phyloP scores from a whole-genome alignment of 805 yeast genomes.

The Wickerhamomyces bisporus region DNA sequence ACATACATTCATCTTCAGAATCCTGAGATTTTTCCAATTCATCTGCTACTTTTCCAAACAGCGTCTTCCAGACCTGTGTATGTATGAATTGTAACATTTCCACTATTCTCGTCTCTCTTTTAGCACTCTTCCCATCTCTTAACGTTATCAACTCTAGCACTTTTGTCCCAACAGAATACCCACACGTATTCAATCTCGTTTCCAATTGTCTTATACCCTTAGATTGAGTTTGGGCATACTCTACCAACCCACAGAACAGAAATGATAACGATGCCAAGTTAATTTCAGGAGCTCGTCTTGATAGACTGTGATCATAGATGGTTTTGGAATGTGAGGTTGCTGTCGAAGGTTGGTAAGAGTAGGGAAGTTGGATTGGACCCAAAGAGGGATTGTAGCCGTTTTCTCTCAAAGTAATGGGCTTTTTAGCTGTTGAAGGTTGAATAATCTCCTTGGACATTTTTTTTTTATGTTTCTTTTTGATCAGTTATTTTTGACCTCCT shows the following conservation, averaged over 20 bases:
- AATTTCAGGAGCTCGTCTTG: constrained; percentile 62
- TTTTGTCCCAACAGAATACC: constrained; percentile 73
- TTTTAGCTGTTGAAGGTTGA: constrained; percentile 20
- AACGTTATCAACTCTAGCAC: constrained; percentile 62
- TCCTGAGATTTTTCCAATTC: constrained; percentile 70
- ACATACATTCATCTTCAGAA: constrained; percentile 45
- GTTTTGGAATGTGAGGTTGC: constrained; percentile 9
- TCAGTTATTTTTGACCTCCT: too few relatives aligned
- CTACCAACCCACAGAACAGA: constrained; percentile 65
- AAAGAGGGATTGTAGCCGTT: constrained; percentile 25
- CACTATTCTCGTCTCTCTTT: constrained; percentile 60
- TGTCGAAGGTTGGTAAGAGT: constrained; percentile 16
- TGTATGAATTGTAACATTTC: constrained; percentile 71
- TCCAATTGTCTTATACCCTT: constrained; percentile 67
- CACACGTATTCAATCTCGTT: constrained; percentile 58
- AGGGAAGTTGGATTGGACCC: constrained; percentile 26
- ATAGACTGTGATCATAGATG: constrained; percentile 66
- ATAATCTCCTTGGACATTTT: constrained; percentile 17
- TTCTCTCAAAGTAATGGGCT: constrained; percentile 8
- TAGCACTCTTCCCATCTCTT: constrained; percentile 62
- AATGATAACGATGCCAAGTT: constrained; percentile 63
- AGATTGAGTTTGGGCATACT: constrained; percentile 55
- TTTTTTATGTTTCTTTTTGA: background rate
- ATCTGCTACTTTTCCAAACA: constrained; percentile 73
- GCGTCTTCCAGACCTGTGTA: constrained; percentile 62